Evolutionary conservation across 2,329 filamentous ascomycete genomes (phyloP), one percentile per base, ranked within the genome.

Genomic region (Septoria petroselini): DNA sequence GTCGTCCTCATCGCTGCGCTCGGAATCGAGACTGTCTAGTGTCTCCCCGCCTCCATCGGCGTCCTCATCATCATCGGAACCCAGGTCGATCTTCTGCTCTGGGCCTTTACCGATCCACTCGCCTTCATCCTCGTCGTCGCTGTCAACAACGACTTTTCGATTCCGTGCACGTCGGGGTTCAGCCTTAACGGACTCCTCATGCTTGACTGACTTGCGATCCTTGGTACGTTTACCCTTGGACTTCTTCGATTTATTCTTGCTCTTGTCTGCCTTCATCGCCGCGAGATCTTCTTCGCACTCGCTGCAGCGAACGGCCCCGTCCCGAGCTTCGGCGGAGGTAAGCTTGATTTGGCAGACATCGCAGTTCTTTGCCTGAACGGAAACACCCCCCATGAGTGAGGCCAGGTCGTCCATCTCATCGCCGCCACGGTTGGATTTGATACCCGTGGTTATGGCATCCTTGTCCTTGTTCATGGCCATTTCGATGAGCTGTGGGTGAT

Each of bases 401-500:
- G 90, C 87, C 63, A 98, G 81, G 23, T 82, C 84, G 66, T 97
- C 91, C 9, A 95, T 71, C 43, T 91, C 88, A 17, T 79, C 73
- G 8, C 79, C 77, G 14, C 76, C 73, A 18, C 59, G 54, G 11
- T 64, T 62, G 40, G 77, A 75, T 29, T 77, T 73, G 56, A 62
- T 31, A 27, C 71, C 75, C 4, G 83, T 85, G 1, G 83, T 78
- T 48, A 95, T 72, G 2, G 88, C 88, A 63, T 97, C 93, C 61
- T 85, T 89, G 66, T 98, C 93, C 58, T 88, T 88, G 48, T 85
- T 85, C 50, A 96, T 76, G 64, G 94, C 91, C 56, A 84, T 85
- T 58, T 88, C 88, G 9, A 95, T 85, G 38, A 98, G 76, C 58
- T 89, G 85, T 0, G 91, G 90, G 66, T 98, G 93, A 64, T 98